A percentile compares a stretch with the other conserved stretches of the same genome.
These are phyloP conservation scores for Tuber microsphaerosporum DNA, from an alignment of 495 filamentous ascomycete species.

Conservation along the genomic window DNA sequence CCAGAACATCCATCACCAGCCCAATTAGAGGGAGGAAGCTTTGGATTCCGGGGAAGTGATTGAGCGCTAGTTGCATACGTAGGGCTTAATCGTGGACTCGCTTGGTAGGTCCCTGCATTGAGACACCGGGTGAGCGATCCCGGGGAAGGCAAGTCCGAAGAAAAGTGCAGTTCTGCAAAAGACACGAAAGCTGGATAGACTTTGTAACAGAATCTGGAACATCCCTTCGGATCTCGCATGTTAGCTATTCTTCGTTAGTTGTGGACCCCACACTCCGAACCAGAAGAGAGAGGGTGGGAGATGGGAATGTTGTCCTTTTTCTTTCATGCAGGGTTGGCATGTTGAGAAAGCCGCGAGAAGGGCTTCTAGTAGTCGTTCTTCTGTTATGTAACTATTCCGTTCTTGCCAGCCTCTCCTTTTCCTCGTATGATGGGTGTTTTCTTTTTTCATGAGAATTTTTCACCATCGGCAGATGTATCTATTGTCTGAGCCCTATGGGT, in stretches of 20 bases:
- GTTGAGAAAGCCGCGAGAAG: not conserved
- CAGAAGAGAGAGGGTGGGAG: not conserved
- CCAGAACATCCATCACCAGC: not conserved
- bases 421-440: not conserved
- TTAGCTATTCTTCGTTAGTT: not conserved
- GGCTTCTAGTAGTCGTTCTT: not conserved
- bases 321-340: not conserved
- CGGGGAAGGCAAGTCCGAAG: not conserved
- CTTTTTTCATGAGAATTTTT: not conserved
- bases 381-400: not conserved
- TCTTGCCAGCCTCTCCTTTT: not conserved
- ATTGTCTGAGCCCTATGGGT: not conserved
- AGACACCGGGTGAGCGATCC: not conserved
- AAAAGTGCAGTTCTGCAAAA: not conserved
- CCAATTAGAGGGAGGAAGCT: not conserved
- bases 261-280: not conserved
- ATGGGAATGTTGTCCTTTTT: not conserved
- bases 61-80: not conserved
- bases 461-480: not conserved
- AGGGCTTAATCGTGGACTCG: not conserved
- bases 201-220: not conserved
- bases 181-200: not conserved
- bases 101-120: not conserved
- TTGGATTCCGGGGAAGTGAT: not conserved
- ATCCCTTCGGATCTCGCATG: not conserved